Conservation (phyloP, 352 stramenopile genomes). For the Pythium insidiosum region DNA sequence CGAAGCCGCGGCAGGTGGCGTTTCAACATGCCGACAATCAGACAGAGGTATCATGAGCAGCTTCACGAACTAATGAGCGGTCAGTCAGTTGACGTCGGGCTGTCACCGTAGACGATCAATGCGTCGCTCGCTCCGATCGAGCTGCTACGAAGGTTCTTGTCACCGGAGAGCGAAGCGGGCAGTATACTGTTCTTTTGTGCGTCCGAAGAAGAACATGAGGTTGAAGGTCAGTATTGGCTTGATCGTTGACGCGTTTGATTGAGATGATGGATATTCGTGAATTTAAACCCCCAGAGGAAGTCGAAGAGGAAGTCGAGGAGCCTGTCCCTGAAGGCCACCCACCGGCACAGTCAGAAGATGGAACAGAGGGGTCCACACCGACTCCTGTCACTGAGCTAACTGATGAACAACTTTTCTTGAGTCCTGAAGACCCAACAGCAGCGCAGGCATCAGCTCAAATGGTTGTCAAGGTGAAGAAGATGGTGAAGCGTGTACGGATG, state of each 20-base stretch:
- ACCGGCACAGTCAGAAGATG: conserved; percentile 8
- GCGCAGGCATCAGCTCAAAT: conserved; percentile 12
- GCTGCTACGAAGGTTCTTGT: conserved; percentile 52
- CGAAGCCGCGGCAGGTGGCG: conserved; percentile 17
- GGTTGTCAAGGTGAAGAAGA: conserved; percentile 29
- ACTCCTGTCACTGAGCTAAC: conserved; percentile 21
- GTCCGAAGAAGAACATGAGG: conserved; percentile 50
- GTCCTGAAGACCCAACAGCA: conserved; percentile 16
- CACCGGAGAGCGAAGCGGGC: conserved; percentile 35
- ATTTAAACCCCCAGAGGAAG: conserved; percentile 41
- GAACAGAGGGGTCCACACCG: neutral
- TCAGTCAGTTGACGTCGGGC: neutral
- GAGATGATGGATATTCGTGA: neutral
- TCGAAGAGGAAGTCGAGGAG: conserved; percentile 73
- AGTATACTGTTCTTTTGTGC: conserved; percentile 76
- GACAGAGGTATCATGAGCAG: conserved; percentile 22
- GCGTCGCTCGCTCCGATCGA: conserved; percentile 18
- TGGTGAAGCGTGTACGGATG: conserved; percentile 39
- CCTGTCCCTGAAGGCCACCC: conserved; percentile 23
- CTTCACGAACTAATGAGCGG: no score
- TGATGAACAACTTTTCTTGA: conserved; percentile 69
- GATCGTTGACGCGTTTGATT: neutral
- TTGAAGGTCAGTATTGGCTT: conserved; percentile 31
- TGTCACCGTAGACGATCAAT: conserved; percentile 9
- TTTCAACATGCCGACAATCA: conserved; percentile 28